Evolutionary conservation across 805 yeast species (phyloP), one percentile per base, ranked within the genome.

Genomic region (Candida sonorensis): DNA sequence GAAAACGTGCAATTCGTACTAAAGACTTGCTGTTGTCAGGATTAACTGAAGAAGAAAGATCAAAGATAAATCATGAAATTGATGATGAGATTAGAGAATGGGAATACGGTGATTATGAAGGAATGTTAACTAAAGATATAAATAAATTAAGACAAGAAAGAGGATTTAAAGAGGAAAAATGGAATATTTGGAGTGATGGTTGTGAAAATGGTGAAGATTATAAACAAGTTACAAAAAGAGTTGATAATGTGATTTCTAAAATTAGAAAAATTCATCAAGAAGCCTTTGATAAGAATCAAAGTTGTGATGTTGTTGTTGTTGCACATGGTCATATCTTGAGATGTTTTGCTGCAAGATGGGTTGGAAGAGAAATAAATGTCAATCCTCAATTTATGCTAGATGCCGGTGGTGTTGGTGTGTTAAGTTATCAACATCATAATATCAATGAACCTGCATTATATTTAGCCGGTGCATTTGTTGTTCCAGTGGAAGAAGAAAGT

Each of bases 61-160:
- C 63, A 8, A 41, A 56, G 6, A 66, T 78, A 30, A 61, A 67
- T 7, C 48, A 69, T 27, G 58, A 63, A 36, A 67, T 67, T 13
- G 80, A 77, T 41, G 75, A 82, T 30, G 87, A 85, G 48, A 59
- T 87, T 30, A 72, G 92, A 46, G 97, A 90, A 60, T 90, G 97
- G 97, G 94, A 85, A 44, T 90, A 90, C 50, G 97, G 97, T 45
- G 92, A 84, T 51, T 90, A 90, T 56, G 97, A 90, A 64, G 97
- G 97, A 5, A 57, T 77, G 44, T 53, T 69, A 36, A 81, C 95
- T 2, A 54, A 61, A 6, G 75, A 88, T 47, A 86, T 88, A 54
- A 61, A 68, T 27, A 72, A 64, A 10, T 57, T 75, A 43, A 73
- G 95, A 53, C 59, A 61, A 17, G 46, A 59, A 18, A 66, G 78